Evolutionary conservation across 176 grass and related monocot species (phyloP).

Genomic region (Areca catechu): DNA sequence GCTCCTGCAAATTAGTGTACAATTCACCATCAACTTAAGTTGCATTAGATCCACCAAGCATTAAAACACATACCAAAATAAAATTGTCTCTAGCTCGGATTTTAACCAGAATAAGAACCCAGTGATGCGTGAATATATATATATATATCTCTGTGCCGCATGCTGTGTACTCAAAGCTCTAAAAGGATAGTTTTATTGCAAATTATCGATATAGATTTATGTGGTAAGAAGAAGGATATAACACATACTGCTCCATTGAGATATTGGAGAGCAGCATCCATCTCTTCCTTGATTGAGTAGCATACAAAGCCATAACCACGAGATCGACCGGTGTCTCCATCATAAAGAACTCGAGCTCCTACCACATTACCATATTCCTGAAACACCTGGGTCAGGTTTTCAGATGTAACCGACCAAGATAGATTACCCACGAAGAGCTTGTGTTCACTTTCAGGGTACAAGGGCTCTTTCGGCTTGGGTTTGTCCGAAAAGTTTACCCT

Average conservation of each 20-base stretch:
- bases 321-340: constrained; percentile 71
- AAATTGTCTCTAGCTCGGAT: too few relatives aligned
- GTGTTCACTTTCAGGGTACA: constrained; percentile 65
- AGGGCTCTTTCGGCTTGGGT: constrained; percentile 45
- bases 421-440: constrained; percentile 89
- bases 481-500: constrained; percentile 79
- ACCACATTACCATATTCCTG: constrained; percentile 53
- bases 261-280: constrained; percentile 44
- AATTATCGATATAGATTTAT: too few relatives aligned
- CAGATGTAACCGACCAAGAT: constrained; percentile 60
- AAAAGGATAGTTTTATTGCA: too few relatives aligned
- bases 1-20: constrained; percentile 32
- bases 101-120: too few relatives aligned
- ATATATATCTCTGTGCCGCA: too few relatives aligned
- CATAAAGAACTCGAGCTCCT: constrained; percentile 51
- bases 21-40: not conserved
- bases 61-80: too few relatives aligned
- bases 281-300: constrained; percentile 72
- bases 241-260: constrained; percentile 54
- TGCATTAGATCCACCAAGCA: too few relatives aligned
- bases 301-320: constrained; percentile 72
- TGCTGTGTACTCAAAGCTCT: too few relatives aligned
- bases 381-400: constrained; percentile 52
- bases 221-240: not conserved
- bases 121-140: too few relatives aligned